Conservation (phyloP, 208 protist genomes). For the Crithidia acanthocephali region DNA sequence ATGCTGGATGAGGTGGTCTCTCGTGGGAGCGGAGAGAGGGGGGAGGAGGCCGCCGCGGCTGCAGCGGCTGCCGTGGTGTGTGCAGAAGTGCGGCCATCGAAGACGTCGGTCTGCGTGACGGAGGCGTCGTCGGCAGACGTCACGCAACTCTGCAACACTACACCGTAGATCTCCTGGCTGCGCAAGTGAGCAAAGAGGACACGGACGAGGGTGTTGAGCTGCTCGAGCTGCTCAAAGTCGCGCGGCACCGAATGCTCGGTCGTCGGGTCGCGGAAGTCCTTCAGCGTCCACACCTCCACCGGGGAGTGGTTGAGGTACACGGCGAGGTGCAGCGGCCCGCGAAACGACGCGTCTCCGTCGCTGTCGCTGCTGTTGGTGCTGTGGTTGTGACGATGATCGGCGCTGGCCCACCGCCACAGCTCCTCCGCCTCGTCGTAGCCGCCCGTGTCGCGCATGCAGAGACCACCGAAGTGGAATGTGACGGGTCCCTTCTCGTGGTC, state of each 20-base stretch:
- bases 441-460: conserved; percentile 44
- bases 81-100: neutral
- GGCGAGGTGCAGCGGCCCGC: conserved; percentile 43
- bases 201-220: conserved; percentile 46
- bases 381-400: conserved; percentile 1
- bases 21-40: conserved; percentile 10
- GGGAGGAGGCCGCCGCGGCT: conserved; percentile 1
- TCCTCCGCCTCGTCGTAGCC: conserved; percentile 41
- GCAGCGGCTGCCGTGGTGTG: neutral
- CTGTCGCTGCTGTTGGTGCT: neutral
- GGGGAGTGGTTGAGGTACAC: conserved; percentile 40
- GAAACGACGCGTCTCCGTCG: conserved; percentile 18
- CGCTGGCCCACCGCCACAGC: conserved; percentile 32
- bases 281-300: conserved; percentile 52
- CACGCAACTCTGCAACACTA: conserved; percentile 38
- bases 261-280: conserved; percentile 48
- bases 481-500: conserved; percentile 32
- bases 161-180: conserved; percentile 42
- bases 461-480: conserved; percentile 48
- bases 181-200: conserved; percentile 51
- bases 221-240: conserved; percentile 43
- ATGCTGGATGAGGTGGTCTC: conserved; percentile 12
- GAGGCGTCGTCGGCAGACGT: conserved; percentile 20
- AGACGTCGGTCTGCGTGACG: conserved; percentile 8
- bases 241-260: conserved; percentile 46